These are phyloP conservation scores for Scheffersomyces stipitis DNA, from an alignment of 805 yeast species.

Conservation along the genomic window DNA sequence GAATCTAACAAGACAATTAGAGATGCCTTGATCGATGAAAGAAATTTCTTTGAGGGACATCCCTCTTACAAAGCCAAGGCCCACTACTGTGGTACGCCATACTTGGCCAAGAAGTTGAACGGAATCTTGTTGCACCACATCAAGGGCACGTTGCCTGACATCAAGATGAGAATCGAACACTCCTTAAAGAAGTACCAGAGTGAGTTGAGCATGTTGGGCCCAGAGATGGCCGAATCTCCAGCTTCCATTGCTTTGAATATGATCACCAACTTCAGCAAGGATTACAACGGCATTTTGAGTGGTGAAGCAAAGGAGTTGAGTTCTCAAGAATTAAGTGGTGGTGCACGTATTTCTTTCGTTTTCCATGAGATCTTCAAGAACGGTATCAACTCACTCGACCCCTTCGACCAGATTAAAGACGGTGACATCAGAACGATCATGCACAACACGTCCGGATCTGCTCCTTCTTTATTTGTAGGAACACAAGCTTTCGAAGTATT, in stretches of 20 bases:
- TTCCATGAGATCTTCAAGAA: slow-evolving; percentile 94
- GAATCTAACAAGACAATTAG: slow-evolving; percentile 84
- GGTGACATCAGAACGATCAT: slow-evolving; percentile 94
- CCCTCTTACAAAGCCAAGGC: slow-evolving; percentile 91
- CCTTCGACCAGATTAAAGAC: slow-evolving; percentile 94
- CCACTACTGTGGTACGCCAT: slow-evolving; percentile 98
- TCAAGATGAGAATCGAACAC: slow-evolving; percentile 79
- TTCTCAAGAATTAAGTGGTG: slow-evolving; percentile 90
- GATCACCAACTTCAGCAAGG: slow-evolving; percentile 90
- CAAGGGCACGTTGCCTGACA: slow-evolving; percentile 65
- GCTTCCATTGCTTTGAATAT: slow-evolving; percentile 85
- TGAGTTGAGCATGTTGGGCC: slow-evolving; percentile 76
- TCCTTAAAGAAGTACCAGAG: slow-evolving; percentile 61
- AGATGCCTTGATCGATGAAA: slow-evolving; percentile 82
- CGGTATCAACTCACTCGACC: slow-evolving; percentile 89
- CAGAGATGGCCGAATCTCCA: slow-evolving; percentile 85
- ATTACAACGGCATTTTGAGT: slow-evolving; percentile 84
- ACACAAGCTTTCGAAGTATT: slow-evolving; percentile 93
- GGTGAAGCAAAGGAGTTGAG: slow-evolving; percentile 92
- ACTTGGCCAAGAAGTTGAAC: slow-evolving; percentile 87
- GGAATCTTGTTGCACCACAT: slow-evolving; percentile 87
- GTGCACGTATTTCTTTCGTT: slow-evolving; percentile 95
- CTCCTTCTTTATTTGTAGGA: slow-evolving; percentile 95
- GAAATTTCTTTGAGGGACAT: slow-evolving; percentile 79
- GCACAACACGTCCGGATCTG: slow-evolving; percentile 93